Base-by-base conservation (phyloP, 139 green algal genomes). In the Desmodesmus armatus region DNA sequence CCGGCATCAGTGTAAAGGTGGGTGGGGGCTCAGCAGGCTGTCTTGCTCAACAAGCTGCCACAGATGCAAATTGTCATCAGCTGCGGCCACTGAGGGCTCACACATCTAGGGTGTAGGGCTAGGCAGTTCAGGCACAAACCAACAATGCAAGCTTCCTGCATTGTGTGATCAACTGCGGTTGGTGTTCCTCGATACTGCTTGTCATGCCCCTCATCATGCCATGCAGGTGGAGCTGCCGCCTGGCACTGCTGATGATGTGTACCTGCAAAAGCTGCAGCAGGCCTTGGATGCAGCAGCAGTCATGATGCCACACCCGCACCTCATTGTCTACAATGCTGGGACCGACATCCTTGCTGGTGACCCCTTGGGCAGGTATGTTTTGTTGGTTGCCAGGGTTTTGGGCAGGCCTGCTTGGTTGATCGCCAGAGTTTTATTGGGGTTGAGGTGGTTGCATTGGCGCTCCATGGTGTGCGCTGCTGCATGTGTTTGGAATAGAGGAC, bases 291-390 rank as follows among this genome's bases (percentile, higher is more conserved):
- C 31, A 3, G 88, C 88, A 13, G 80, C 79, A 0, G 4, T 6
- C 5, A 39, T 63, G 27, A 90, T 89, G 75, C 75, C 86, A 23
- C 7, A 71, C n/a, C 91, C 89, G 21, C 88, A 96, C 60, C 85
- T 97, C 9, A 39, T 97, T 5, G 35, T 96, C 0, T 97, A 94
- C 86, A 97, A 97, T 84, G 94, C 94, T 19, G 62, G 94, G 39
- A 97, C 94, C 3, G 95, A 98, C 80, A 88, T 98, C 13, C 85
- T 98, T 40, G 82, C 80, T 58, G 92, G 91, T 0, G 95, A 98
- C 84, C 94, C 94, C 0, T 77, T 98, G 76, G 95, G 95, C 17
- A 78, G 86, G n/a, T n/a, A n/a, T n/a, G n/a, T n/a, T n/a, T n/a
- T n/a, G n/a, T n/a, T n/a, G n/a, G n/a, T 82, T 96, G 58, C 19